Evolutionary conservation across 139 green algal genomes (phyloP), one percentile per base, ranked within the genome.

Genomic region (Chlorella sp.): DNA sequence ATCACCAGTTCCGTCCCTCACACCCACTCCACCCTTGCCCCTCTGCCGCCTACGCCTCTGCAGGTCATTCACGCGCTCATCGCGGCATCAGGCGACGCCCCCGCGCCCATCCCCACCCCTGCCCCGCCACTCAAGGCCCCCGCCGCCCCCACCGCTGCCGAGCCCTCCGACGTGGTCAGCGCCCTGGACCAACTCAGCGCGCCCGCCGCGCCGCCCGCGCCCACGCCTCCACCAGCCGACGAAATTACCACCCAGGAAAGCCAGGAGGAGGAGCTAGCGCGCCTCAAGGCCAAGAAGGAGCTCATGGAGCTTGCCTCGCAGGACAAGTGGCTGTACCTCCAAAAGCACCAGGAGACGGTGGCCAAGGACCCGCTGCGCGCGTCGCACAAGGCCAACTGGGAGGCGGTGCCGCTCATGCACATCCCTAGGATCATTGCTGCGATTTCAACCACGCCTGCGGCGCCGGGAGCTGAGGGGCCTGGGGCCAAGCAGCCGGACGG

Each of bases 391-490:
- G 33, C 62, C 31, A 32, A 63, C 27, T 83, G 77, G 73, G 35
- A 76, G 17, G 49, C 63, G 6, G 68, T 84, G 32, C 79, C 79
- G 30, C 74, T 85, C 33, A 85, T 79, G 71, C 62, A 81, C 67
- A 78, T 85, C 20, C 79, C 79, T 2, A 71, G 75, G 30, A 78
- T 85, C 75, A 79, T 85, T 49, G 79, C 74, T 20, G 79, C 79
- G 22, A 85, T 85, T 35, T 72, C 35, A 60, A 77, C 61, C 34
- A 74, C 79, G 17, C 79, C 79, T 29, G 67, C 79, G 4, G 68
- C 79, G n/a, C 31, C 70, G 34, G 2, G 6, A n/a, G 17, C 26
- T 31, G 5, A 29, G 34, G 55, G 20, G 23, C 29, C 24, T 26
- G 55, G 31, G 3, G 49, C 50, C 20, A 35, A 29, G 31, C 6